Evolutionary conservation across 2,329 filamentous ascomycete genomes (phyloP), one percentile per base, ranked within the genome.

Genomic region (Plenodomus lindquistii): DNA sequence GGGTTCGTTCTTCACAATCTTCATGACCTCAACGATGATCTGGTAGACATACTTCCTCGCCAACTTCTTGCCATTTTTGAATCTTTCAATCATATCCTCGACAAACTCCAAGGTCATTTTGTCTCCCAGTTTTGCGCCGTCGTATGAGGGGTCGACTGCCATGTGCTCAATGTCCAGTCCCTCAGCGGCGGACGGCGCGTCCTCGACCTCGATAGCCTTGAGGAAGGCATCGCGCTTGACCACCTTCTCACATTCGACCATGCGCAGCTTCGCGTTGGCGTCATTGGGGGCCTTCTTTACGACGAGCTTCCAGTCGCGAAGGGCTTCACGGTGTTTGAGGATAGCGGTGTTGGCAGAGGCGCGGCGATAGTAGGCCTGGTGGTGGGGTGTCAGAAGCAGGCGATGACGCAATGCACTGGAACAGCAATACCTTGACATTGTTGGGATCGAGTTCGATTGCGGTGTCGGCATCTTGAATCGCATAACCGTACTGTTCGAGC

Each of bases 11-110:
- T 93, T 92, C 38, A 96, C 87, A 48, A 99, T 83, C 55, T 96
- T 87, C 79, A 89, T 91, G 62, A 95, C 89, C 5, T 89, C 89
- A 62, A 97, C 77, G 63, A 99, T 82, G 68, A 99, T 99, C 77
- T 97, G 91, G 79, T 93, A 97, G 58, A 93, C 94, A 70, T 97
- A 99, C 82, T 97, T 99, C 76, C 85, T 87, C 73, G 94, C 91
- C 48, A 99, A 82, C 75, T 90, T 93, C 82, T 99, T 97, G 69
- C 94, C 94, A 42, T 84, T 87, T 82, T 68, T 62, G 82, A 99
- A 99, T 24, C 94, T 81, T 72, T 94, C 84, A 47, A 91, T 93
- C 93, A 97, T 97, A 76, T 99, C 93, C 63, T 95, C 89, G 63
- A 99, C 89, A 68, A 99, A 99, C 65, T 97, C 93, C 60, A 93